Base-by-base conservation (phyloP, 2,329 filamentous ascomycete species). In the Gyromitra esculenta region DNA sequence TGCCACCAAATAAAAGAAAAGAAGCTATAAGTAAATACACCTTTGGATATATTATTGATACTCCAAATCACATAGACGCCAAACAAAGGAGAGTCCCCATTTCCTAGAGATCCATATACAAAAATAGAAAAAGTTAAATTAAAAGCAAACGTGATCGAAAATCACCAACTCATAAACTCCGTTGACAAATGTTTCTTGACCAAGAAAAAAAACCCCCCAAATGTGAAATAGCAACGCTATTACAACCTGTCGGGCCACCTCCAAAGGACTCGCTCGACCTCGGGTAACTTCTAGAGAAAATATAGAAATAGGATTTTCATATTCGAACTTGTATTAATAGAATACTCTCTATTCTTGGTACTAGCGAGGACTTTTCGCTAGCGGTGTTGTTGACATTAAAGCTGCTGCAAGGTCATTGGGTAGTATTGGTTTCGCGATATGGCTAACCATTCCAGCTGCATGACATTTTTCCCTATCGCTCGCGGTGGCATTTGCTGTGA, bases 361-460 rank as follows among this genome's bases (percentile, higher is more conserved):
- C 7, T 75, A 70, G 6, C n/a, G 5, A 5, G 39, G 50, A 35
- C 59, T 52, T 31, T 18, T 75, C 18, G 50, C 57, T 8, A 77
- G 64, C 21, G 75, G 75, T 43, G 57, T 74, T 64, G 75, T 75
- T 15, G 71, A 77, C 80, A 80, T 81, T 93, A 56, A 97, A 89
- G 5, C 96, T 96, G 25, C 94, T 93, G 83, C 95, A 82, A 98
- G 90, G 83, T 97, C 93, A 83, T 97, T 97, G 82, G 97, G 95
- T 83, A 97, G 95, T 77, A 98, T 87, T 37, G 95, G 95, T 83
- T 99, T 99, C 25, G 95, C 97, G 45, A 99, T 87, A 82, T 99
- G 98, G 83, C 97, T 96, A 83, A 98, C 94, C 96, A 99, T 99
- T 85, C 97, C 94, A 3, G 94, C 94, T 83, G 97, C 93, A 77